Conservation (phyloP, 305 asterid species). For the Solanum hybrid region DNA sequence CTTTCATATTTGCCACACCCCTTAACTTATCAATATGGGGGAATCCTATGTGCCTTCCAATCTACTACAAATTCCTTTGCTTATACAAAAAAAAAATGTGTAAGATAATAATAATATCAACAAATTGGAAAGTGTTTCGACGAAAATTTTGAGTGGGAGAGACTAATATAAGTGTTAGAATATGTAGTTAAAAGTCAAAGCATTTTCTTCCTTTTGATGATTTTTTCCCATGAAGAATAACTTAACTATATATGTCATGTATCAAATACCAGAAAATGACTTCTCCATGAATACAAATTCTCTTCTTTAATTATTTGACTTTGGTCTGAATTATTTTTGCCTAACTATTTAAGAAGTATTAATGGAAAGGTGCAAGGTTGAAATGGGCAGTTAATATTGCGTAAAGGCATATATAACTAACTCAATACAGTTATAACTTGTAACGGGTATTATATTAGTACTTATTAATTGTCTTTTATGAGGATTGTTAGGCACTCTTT, state of each 20-base stretch:
- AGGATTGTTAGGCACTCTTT: not conserved
- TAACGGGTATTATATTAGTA: not conserved
- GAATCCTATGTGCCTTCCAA: not conserved
- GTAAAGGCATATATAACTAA: not conserved
- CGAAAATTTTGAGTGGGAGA: not conserved
- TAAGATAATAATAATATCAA: not conserved
- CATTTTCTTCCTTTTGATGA: not conserved
- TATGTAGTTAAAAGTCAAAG: not conserved
- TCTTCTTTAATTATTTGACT: not conserved
- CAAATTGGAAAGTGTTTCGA: not conserved
- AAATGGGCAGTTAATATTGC: not conserved
- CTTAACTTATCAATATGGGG: not conserved
- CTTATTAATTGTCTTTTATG: not conserved
- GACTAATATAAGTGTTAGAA: not conserved
- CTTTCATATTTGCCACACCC: not conserved
- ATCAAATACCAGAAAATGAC: not conserved
- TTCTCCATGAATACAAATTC: not conserved
- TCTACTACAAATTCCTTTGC: not conserved
- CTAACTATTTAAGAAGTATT: not conserved
- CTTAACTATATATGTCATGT: not conserved
- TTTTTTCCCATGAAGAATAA: not conserved
- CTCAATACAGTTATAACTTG: not conserved
- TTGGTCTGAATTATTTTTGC: not conserved
- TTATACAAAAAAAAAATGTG: not conserved
- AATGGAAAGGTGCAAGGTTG: not conserved